Evolutionary conservation across 495 filamentous ascomycete genomes (phyloP).

Genomic region (Aspergillus wentii): DNA sequence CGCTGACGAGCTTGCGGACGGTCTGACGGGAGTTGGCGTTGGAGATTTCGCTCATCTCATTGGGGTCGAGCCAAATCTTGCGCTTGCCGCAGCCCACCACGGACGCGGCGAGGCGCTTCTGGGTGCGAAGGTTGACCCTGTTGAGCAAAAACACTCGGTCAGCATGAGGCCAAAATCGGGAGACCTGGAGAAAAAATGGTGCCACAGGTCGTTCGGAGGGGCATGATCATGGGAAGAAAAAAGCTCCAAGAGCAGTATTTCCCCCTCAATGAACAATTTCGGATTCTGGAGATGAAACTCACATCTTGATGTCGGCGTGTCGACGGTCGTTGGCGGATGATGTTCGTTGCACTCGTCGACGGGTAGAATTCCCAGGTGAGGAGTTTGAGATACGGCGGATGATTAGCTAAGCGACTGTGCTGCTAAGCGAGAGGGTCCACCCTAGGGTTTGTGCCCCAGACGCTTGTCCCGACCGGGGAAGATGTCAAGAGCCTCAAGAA

Average conservation of each 20-base stretch:
- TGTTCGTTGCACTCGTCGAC: constrained; percentile 46
- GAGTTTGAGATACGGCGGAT: constrained; percentile 38
- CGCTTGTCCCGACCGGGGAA: constrained; percentile 8
- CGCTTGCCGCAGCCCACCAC: constrained; percentile 97
- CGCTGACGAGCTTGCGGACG: constrained; percentile 98
- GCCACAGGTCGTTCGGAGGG: constrained; percentile 1
- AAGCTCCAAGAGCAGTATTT: constrained; percentile 11
- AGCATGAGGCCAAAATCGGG: constrained; percentile 25
- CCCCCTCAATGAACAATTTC: constrained; percentile 5
- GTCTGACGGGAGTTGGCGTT: constrained; percentile 99
- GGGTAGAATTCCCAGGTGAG: constrained; percentile 40
- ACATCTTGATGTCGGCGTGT: constrained; percentile 54
- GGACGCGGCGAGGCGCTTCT: constrained; percentile 99
- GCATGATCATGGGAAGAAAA: constrained; percentile 10
- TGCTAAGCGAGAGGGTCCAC: constrained; percentile 42
- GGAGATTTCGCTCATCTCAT: constrained; percentile 98
- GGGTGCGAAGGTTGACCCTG: constrained; percentile 99
- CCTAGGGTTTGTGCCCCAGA: constrained; percentile 29
- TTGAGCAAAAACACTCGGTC: constrained; percentile 27
- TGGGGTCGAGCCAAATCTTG: constrained; percentile 99
- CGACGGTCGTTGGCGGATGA: constrained; percentile 50
- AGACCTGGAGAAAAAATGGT: too few relatives aligned
- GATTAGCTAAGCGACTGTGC: constrained; percentile 45
- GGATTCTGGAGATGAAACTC: constrained; percentile 34
- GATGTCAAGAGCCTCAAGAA: constrained; percentile 1